Conservation (phyloP, 345 rosid species). For the Eucalyptus sp. region DNA sequence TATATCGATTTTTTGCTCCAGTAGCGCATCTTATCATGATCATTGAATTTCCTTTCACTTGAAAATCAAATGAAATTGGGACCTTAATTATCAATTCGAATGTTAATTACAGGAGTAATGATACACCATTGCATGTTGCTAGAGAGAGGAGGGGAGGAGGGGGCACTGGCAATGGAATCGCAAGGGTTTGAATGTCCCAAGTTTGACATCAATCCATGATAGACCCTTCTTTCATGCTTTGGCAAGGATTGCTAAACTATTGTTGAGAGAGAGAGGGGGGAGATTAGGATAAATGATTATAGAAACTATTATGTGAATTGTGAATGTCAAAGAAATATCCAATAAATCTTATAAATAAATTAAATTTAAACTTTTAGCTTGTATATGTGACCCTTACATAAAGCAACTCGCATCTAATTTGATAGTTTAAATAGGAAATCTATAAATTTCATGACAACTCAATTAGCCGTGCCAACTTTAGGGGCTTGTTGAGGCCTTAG, state of each 20-base stretch:
- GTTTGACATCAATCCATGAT: background rate
- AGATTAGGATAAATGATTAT: no score
- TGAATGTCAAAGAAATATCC: background rate
- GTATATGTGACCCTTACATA: background rate
- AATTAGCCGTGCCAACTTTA: background rate
- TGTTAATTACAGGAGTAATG: background rate
- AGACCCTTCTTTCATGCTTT: background rate
- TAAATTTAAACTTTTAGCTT: no score
- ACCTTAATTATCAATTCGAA: background rate
- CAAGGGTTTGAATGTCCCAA: background rate
- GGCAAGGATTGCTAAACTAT: background rate
- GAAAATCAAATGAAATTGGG: background rate
- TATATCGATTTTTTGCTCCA: no score
- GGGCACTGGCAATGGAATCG: background rate
- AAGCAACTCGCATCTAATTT: background rate
- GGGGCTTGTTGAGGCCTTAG: background rate
- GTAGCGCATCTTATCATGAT: background rate
- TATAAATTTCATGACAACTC: background rate
- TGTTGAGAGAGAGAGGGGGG: background rate
- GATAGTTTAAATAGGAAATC: no score
- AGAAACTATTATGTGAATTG: background rate
- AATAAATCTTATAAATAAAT: no score
- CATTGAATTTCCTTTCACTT: background rate
- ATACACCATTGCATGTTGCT: background rate
- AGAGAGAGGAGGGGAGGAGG: background rate